These are phyloP conservation scores for Rhodomyrtus psidioides DNA, from an alignment of 441 rosid genomes.

Conservation along the genomic window DNA sequence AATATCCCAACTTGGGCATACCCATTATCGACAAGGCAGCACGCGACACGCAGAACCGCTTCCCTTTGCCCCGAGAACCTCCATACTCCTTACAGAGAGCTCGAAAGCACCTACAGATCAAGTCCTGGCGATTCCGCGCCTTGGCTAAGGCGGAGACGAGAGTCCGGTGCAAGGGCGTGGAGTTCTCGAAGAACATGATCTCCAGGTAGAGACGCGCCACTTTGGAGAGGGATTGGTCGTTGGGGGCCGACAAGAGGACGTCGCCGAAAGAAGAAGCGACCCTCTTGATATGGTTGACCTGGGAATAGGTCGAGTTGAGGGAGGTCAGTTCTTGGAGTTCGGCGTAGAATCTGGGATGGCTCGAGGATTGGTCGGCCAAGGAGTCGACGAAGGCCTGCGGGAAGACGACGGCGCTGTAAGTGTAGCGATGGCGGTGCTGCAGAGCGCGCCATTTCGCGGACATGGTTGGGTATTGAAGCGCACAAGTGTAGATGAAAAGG, in stretches of 20 bases:
- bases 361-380: slow-evolving; percentile 19
- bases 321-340: slow-evolving; percentile 48
- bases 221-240: slow-evolving; percentile 19
- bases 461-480: slow-evolving; percentile 22
- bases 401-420: slow-evolving; percentile 72
- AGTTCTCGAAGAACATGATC: slow-evolving; percentile 74
- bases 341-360: slow-evolving; percentile 28
- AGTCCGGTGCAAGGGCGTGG: slow-evolving; percentile 70
- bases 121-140: slow-evolving; percentile 31
- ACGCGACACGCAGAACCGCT: slow-evolving; percentile 74
- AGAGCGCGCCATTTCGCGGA: slow-evolving; percentile 96
- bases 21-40: slow-evolving; percentile 81
- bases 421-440: slow-evolving; percentile 94
- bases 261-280: slow-evolving; percentile 53
- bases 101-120: slow-evolving; percentile 48
- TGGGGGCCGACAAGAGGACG: slow-evolving; percentile 17
- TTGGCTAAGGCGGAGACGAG: slow-evolving; percentile 69
- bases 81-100: slow-evolving; percentile 60
- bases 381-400: slow-evolving; percentile 42
- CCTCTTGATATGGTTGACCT: slow-evolving; percentile 57
- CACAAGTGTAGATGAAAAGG: slow-evolving; percentile 3
- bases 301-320: slow-evolving; percentile 68
- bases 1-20: slow-evolving; percentile 79
- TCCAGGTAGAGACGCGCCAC: slow-evolving; percentile 53
- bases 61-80: slow-evolving; percentile 23